Evolutionary conservation across 2,329 filamentous ascomycete species (phyloP).

Genomic region (Alternaria rosae): DNA sequence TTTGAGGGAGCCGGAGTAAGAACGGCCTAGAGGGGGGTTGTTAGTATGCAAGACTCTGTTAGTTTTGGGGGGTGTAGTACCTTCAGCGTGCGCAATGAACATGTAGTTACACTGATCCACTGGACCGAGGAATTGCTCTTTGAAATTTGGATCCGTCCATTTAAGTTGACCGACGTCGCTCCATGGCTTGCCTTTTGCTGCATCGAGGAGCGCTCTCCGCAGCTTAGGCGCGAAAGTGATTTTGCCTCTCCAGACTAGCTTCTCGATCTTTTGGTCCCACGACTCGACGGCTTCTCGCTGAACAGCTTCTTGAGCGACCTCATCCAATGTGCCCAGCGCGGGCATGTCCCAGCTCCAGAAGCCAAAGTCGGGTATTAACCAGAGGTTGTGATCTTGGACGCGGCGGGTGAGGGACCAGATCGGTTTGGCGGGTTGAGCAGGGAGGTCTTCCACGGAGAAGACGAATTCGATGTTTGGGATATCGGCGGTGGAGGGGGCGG

Average conservation of each 20-base stretch:
- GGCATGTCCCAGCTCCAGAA: conserved; percentile 48
- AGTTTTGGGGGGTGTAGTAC: conserved; percentile 33
- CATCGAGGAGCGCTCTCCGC: conserved; percentile 38
- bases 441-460: conserved; percentile 44
- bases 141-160: conserved; percentile 40
- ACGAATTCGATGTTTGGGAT: conserved; percentile 46
- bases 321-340: conserved; percentile 38
- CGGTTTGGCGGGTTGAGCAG: conserved; percentile 38
- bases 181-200: conserved; percentile 40
- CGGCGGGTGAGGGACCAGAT: conserved; percentile 45
- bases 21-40: conserved; percentile 32
- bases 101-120: conserved; percentile 64
- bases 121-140: conserved; percentile 56
- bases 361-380: conserved; percentile 47
- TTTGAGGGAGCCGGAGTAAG: conserved; percentile 62
- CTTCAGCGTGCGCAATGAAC: conserved; percentile 63
- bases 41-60: conserved; percentile 13
- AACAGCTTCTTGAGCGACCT: conserved; percentile 37
- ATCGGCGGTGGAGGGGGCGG: conserved; percentile 28
- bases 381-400: conserved; percentile 40
- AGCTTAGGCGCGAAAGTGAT: conserved; percentile 43
- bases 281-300: conserved; percentile 38
- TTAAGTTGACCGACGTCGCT: conserved; percentile 43
- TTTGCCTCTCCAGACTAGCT: conserved; percentile 46
- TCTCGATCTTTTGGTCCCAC: conserved; percentile 44